Conservation (phyloP, 1,284 basidiomycete species). For the Ganoderma leucocontextum region DNA sequence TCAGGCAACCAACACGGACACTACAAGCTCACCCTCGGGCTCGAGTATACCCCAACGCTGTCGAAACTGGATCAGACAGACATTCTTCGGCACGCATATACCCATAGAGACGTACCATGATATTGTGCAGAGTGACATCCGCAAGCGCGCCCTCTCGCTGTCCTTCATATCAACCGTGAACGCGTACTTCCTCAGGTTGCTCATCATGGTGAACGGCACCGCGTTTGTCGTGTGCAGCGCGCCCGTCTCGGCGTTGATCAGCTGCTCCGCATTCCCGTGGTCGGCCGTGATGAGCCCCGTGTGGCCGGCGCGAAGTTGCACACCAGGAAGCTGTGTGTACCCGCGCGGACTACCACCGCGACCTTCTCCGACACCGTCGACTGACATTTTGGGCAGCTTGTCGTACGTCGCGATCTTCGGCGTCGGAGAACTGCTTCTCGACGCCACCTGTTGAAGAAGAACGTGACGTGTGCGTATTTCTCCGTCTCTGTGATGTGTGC, state of each 20-base stretch:
- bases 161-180: constrained; percentile 57
- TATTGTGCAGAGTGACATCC: constrained; percentile 85
- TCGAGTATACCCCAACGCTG: constrained; percentile 55
- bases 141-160: constrained; percentile 79
- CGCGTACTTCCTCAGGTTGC: constrained; percentile 58
- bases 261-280: constrained; percentile 93
- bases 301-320: constrained; percentile 95
- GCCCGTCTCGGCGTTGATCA: constrained; percentile 85
- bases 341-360: constrained; percentile 77
- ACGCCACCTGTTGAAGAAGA: constrained; percentile 97
- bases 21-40: constrained; percentile 60
- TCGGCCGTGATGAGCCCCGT: constrained; percentile 93
- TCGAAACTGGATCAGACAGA: constrained; percentile 2
- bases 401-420: constrained; percentile 93
- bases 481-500: constrained; percentile 93
- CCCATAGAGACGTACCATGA: constrained; percentile 60
- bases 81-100: not conserved
- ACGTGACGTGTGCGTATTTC: constrained; percentile 95
- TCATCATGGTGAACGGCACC: constrained; percentile 83
- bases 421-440: constrained; percentile 87
- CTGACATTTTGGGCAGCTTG: constrained; percentile 87
- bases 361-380: constrained; percentile 89
- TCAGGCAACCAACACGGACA: not conserved
- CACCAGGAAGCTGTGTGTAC: constrained; percentile 88
- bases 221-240: constrained; percentile 88